These are phyloP conservation scores for Apiosordaria backusii DNA, from an alignment of 495 filamentous ascomycete species.

Conservation along the genomic window DNA sequence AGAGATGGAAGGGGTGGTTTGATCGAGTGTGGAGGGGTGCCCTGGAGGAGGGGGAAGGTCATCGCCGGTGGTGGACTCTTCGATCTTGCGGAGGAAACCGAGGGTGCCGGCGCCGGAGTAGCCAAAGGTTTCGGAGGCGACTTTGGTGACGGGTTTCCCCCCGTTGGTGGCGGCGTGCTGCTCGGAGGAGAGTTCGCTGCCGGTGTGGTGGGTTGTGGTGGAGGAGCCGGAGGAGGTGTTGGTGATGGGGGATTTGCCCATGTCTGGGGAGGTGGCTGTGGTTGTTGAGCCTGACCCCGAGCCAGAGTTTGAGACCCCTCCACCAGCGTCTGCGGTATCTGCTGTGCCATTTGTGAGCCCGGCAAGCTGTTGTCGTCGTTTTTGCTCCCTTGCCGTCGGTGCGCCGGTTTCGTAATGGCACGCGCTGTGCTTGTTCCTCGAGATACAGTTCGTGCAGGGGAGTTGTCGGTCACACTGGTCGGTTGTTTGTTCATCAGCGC, in stretches of 20 bases:
- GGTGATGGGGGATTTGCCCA: neutral
- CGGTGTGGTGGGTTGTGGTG: conserved; percentile 10
- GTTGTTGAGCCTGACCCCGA: conserved; percentile 5
- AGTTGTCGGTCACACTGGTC: conserved; percentile 56
- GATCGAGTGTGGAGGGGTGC: conserved; percentile 14
- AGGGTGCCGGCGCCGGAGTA: conserved; percentile 48
- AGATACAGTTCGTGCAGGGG: conserved; percentile 60
- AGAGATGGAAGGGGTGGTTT: conserved; percentile 7
- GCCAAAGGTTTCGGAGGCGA: conserved; percentile 39
- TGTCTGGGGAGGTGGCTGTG: neutral
- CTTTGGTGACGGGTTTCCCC: conserved; percentile 20
- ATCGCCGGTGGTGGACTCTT: conserved; percentile 22
- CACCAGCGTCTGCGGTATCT: neutral
- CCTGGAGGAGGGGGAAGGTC: conserved; percentile 13
- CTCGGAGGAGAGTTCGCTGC: neutral
- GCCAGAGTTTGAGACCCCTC: neutral
- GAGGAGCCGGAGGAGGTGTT: neutral
- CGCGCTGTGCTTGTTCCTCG: conserved; percentile 45
- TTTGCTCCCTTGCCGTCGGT: conserved; percentile 40
- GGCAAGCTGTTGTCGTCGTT: neutral
- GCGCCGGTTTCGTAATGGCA: conserved; percentile 52
- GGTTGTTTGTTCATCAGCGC: neutral
- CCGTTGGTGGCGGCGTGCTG: neutral
- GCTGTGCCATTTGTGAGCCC: conserved; percentile 16
- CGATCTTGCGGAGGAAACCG: conserved; percentile 50